These are phyloP conservation scores for Thymus quinquecostatus DNA, from an alignment of 257 asterid species.

Conservation along the genomic window DNA sequence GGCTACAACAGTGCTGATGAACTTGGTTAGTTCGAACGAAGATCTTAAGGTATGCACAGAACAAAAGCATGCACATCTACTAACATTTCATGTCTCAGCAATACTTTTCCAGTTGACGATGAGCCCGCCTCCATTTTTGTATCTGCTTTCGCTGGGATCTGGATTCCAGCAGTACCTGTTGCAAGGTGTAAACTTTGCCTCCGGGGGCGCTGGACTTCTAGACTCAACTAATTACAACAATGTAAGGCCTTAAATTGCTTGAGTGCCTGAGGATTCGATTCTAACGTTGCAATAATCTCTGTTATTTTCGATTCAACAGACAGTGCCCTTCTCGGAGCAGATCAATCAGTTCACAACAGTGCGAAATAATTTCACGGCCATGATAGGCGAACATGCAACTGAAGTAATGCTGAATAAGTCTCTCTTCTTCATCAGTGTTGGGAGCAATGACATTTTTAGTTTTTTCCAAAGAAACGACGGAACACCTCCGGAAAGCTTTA, in stretches of 20 bases:
- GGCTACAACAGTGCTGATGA: conserved; percentile 57
- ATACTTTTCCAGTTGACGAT: conserved; percentile 36
- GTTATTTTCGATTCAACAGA: conserved; percentile 28
- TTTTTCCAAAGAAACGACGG: conserved; percentile 26
- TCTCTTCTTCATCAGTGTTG: conserved; percentile 52
- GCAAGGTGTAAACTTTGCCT: conserved; percentile 63
- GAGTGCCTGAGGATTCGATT: background rate
- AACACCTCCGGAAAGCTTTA: conserved; percentile 31
- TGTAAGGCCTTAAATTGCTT: conserved; percentile 23
- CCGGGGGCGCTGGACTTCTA: conserved; percentile 63
- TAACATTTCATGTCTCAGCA: conserved; percentile 35
- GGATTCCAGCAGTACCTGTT: conserved; percentile 31
- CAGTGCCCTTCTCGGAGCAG: conserved; percentile 46
- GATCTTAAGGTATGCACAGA: background rate
- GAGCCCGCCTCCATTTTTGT: conserved; percentile 57
- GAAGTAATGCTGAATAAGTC: conserved; percentile 42
- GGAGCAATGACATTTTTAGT: conserved; percentile 66
- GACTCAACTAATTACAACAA: conserved; percentile 39
- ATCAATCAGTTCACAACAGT: conserved; percentile 48
- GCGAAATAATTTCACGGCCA: conserved; percentile 38
- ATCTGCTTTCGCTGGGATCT: conserved; percentile 32
- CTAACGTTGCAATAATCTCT: background rate
- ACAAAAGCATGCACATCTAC: background rate
- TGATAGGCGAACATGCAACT: conserved; percentile 42
- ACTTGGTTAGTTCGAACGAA: conserved; percentile 34